Percentiles rank a stretch among this genome's conserved stretches.
These are phyloP conservation scores for Helicocarpus griseus DNA, from an alignment of 2,329 filamentous ascomycete genomes.

Conservation along the genomic window DNA sequence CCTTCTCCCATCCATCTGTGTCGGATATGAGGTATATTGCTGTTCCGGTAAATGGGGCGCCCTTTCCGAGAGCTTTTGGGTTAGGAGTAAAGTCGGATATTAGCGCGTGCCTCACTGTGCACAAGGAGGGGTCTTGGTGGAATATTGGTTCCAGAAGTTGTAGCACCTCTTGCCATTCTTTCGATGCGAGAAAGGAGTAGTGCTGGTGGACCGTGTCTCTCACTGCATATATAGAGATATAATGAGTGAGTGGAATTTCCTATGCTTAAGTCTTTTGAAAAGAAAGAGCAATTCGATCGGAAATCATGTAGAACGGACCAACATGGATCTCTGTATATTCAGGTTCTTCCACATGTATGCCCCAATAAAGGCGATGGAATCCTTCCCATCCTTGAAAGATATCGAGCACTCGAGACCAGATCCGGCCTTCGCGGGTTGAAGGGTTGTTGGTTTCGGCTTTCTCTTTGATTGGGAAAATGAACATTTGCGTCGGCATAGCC, in stretches of 20 bases:
- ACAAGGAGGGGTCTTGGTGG: background rate
- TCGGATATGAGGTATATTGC: constrained; percentile 22
- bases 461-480: background rate
- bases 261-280: too few species aligned
- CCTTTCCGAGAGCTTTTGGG: constrained; percentile 14
- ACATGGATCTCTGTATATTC: constrained; percentile 23
- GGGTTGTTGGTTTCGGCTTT: background rate
- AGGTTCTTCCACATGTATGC: constrained; percentile 20
- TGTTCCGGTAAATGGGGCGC: constrained; percentile 21
- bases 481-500: background rate
- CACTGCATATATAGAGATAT: too few species aligned
- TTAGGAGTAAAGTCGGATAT: constrained; percentile 19
- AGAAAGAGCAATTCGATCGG: too few species aligned
- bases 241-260: too few species aligned
- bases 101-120: constrained; percentile 14
- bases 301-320: too few species aligned
- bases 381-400: constrained; percentile 14
- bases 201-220: constrained; percentile 16
- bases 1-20: constrained; percentile 15
- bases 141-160: constrained; percentile 9
- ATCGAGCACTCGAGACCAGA: constrained; percentile 14
- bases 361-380: constrained; percentile 23
- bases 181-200: constrained; percentile 16
- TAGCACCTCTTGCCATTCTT: constrained; percentile 13
- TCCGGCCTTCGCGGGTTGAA: constrained; percentile 12